Percentiles rank a stretch among this genome's conserved stretches.
phyloP scores from a whole-genome alignment of 2,329 filamentous ascomycete genomes.

The Westerdykella ornata region DNA sequence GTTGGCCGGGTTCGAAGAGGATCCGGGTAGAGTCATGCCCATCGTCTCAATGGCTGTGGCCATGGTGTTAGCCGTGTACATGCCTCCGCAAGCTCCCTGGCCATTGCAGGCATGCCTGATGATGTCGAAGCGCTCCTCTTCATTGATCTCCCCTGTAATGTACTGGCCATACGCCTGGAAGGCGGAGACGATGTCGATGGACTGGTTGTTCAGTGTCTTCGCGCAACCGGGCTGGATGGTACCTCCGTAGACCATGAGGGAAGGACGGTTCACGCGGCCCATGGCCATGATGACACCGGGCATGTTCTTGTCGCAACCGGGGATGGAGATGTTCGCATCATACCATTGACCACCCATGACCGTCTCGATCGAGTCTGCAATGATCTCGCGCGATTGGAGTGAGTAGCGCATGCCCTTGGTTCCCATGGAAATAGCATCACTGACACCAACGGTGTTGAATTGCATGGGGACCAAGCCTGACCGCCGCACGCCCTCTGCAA shows the following conservation, averaged over 20 bases:
- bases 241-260: slow-evolving; percentile 96
- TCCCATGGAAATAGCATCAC: slow-evolving; percentile 96
- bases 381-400: slow-evolving; percentile 89
- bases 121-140: slow-evolving; percentile 88
- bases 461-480: slow-evolving; percentile 87
- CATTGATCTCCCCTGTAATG: slow-evolving; percentile 81
- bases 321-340: slow-evolving; percentile 92
- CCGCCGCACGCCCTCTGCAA: slow-evolving; percentile 64
- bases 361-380: slow-evolving; percentile 96
- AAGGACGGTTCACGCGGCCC: slow-evolving; percentile 88
- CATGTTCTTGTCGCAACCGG: slow-evolving; percentile 99
- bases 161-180: slow-evolving; percentile 98
- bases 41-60: slow-evolving; percentile 47
- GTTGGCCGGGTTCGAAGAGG: slow-evolving; percentile 46
- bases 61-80: slow-evolving; percentile 54
- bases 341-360: slow-evolving; percentile 99
- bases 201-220: slow-evolving; percentile 60
- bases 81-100: slow-evolving; percentile 76
- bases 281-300: slow-evolving; percentile 63
- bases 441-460: slow-evolving; percentile 98
- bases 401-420: slow-evolving; percentile 96
- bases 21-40: slow-evolving; percentile 47
- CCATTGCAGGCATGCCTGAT: slow-evolving; percentile 87
- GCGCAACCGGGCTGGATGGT: slow-evolving; percentile 90
- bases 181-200: slow-evolving; percentile 90